Percentiles rank a stretch among this genome's conserved stretches.
phyloP scores from a whole-genome alignment of 2,329 filamentous ascomycete species.

The Epicoccum nigrum region DNA sequence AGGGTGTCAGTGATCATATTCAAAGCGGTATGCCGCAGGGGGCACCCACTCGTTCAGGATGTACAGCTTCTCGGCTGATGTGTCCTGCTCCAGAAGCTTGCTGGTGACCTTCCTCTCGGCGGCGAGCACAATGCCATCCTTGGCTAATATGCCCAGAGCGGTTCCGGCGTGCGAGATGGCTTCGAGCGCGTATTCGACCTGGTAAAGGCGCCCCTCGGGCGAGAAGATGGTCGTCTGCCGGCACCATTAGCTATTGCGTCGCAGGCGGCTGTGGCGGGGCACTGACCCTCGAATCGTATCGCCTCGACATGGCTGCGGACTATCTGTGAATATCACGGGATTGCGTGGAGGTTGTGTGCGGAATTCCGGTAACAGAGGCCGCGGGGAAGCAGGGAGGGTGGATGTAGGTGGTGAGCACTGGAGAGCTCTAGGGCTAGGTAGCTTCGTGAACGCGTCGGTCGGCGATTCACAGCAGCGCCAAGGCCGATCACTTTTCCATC shows the following conservation, averaged over 20 bases:
- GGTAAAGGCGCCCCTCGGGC: slow-evolving; percentile 95
- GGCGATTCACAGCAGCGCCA: slow-evolving; percentile 32
- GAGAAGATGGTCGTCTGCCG: slow-evolving; percentile 98
- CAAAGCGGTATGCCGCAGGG: background rate
- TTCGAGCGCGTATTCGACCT: slow-evolving; percentile 98
- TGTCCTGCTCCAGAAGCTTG: slow-evolving; percentile 98
- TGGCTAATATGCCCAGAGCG: slow-evolving; percentile 92
- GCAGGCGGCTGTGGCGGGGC: slow-evolving; percentile 11
- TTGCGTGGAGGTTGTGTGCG: slow-evolving; percentile 10
- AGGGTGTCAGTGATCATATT: slow-evolving; percentile 11
- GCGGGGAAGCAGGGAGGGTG: slow-evolving; percentile 28
- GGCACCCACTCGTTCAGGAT: slow-evolving; percentile 89
- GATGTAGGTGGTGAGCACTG: slow-evolving; percentile 35
- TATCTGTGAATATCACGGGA: slow-evolving; percentile 9
- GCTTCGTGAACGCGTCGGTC: slow-evolving; percentile 38
- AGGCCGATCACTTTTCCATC: slow-evolving; percentile 39
- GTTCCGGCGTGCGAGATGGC: slow-evolving; percentile 98
- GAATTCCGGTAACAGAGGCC: slow-evolving; percentile 17
- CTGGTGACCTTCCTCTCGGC: slow-evolving; percentile 99
- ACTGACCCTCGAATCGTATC: slow-evolving; percentile 94
- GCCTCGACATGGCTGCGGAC: slow-evolving; percentile 76
- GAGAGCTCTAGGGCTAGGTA: slow-evolving; percentile 49
- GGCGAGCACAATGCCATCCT: slow-evolving; percentile 97
- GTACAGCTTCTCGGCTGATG: slow-evolving; percentile 99
- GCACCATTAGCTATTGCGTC: slow-evolving; percentile 28